Evolutionary conservation across 192 early-diverging fungal genomes (phyloP).

Genomic region (Geranomyces variabilis): DNA sequence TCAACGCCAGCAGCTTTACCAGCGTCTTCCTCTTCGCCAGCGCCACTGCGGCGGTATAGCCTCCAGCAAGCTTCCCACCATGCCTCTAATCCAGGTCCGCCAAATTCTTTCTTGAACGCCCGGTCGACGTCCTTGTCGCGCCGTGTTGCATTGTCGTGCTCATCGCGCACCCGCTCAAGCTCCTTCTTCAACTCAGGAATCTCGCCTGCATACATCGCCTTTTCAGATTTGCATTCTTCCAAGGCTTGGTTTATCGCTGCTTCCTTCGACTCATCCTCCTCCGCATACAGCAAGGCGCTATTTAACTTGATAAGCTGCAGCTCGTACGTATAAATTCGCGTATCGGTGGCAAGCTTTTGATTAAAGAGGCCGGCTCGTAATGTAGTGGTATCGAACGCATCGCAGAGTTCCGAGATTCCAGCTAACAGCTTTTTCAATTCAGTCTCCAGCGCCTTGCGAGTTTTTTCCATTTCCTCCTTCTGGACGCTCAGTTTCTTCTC

Average conservation of each 20-base stretch:
- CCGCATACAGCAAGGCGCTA: slow-evolving; percentile 38
- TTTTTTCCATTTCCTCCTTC: slow-evolving; percentile 69
- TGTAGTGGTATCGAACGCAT: slow-evolving; percentile 45
- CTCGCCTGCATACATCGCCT: slow-evolving; percentile 38
- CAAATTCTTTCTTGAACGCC: slow-evolving; percentile 61
- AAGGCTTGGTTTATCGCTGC: slow-evolving; percentile 37
- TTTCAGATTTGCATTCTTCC: slow-evolving; percentile 50
- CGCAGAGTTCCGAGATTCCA: slow-evolving; percentile 53
- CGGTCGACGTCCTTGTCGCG: slow-evolving; percentile 65
- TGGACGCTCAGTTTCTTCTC: slow-evolving; percentile 64
- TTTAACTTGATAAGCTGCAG: slow-evolving; percentile 53
- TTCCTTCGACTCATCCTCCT: slow-evolving; percentile 56
- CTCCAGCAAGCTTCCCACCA: slow-evolving; percentile 46
- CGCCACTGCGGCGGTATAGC: slow-evolving; percentile 51
- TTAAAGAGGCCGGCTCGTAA: slow-evolving; percentile 46
- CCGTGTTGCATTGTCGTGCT: slow-evolving; percentile 51
- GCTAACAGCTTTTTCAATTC: slow-evolving; percentile 61
- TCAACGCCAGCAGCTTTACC: slow-evolving; percentile 35
- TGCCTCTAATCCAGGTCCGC: slow-evolving; percentile 22
- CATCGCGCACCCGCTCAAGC: slow-evolving; percentile 55
- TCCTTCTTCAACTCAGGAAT: slow-evolving; percentile 67
- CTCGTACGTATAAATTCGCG: slow-evolving; percentile 52
- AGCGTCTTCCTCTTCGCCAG: slow-evolving; percentile 14
- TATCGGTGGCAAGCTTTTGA: slow-evolving; percentile 52
- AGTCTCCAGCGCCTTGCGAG: slow-evolving; percentile 64